These are phyloP conservation scores for Coemansia sp. DNA, from an alignment of 192 early-diverging fungal genomes.

Conservation along the genomic window DNA sequence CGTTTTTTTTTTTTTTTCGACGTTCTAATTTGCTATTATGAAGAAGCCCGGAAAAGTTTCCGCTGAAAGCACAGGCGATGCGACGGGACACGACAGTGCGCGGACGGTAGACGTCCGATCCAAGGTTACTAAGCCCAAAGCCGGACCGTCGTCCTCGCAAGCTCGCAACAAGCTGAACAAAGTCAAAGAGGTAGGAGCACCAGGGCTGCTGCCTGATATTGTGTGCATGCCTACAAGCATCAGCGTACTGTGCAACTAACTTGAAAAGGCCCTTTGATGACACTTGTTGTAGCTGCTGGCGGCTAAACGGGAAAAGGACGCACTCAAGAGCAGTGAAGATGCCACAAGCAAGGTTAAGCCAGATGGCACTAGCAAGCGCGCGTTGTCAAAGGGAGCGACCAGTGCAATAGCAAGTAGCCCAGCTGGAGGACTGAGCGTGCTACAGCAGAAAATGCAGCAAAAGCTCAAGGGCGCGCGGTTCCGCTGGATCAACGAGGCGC, in stretches of 20 bases:
- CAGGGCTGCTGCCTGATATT: background rate
- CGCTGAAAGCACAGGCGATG: background rate
- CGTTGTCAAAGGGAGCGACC: background rate
- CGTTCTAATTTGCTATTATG: background rate
- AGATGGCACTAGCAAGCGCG: background rate
- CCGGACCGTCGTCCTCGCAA: slow-evolving; percentile 2
- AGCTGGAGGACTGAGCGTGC: slow-evolving; percentile 24
- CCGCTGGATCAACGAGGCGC: slow-evolving; percentile 92
- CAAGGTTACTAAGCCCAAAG: slow-evolving; percentile 22
- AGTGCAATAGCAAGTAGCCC: background rate
- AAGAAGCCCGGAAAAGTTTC: background rate
- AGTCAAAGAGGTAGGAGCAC: slow-evolving; percentile 28
- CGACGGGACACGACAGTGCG: background rate
- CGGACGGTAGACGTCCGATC: background rate
- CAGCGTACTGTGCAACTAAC: background rate
- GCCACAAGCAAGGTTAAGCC: background rate
- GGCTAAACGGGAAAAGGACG: slow-evolving; percentile 10
- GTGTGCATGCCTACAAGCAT: background rate
- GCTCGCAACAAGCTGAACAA: slow-evolving; percentile 29
- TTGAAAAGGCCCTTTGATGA: background rate
- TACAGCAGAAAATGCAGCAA: slow-evolving; percentile 64
- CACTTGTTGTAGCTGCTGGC: slow-evolving; percentile 9
- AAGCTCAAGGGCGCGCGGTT: slow-evolving; percentile 81
- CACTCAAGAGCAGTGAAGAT: background rate
- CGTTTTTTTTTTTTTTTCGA: background rate